A percentile compares a stretch with the other conserved stretches of the same genome.
phyloP scores from a whole-genome alignment of 2,329 filamentous ascomycete genomes.

The Pseudopyricularia javanii region DNA sequence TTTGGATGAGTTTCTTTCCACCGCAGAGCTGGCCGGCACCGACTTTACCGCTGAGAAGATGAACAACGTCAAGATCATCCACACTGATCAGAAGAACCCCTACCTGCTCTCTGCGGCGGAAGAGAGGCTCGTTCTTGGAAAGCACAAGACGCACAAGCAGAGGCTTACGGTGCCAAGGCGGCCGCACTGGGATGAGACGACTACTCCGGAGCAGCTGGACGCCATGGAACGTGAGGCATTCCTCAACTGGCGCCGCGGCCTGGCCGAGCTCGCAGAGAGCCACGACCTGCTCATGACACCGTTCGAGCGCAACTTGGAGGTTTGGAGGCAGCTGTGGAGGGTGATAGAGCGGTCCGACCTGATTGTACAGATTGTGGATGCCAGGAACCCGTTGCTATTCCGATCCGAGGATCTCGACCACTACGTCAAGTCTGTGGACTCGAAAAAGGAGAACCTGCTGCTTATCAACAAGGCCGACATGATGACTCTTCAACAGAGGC shows the following conservation, averaged over 20 bases:
- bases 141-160: conserved; percentile 69
- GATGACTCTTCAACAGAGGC: conserved; percentile 81
- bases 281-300: conserved; percentile 94
- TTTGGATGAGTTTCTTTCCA: conserved; percentile 91
- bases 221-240: conserved; percentile 66
- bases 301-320: conserved; percentile 92
- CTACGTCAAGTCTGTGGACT: conserved; percentile 88
- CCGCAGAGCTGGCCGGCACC: conserved; percentile 91
- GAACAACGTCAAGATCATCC: conserved; percentile 98
- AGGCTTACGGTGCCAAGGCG: conserved; percentile 80
- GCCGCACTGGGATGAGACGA: conserved; percentile 77
- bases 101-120: conserved; percentile 79
- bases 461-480: conserved; percentile 99
- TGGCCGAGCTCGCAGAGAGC: conserved; percentile 88
- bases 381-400: conserved; percentile 86
- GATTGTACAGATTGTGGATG: conserved; percentile 96
- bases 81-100: conserved; percentile 90
- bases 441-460: conserved; percentile 78
- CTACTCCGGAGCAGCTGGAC: conserved; percentile 75
- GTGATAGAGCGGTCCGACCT: conserved; percentile 95
- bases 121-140: conserved; percentile 64
- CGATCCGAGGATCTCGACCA: conserved; percentile 84
- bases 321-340: conserved; percentile 96
- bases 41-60: conserved; percentile 99
- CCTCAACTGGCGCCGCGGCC: conserved; percentile 74